Conservation (phyloP, 768 basidiomycete genomes). For the Psilocybe cyanescens region DNA sequence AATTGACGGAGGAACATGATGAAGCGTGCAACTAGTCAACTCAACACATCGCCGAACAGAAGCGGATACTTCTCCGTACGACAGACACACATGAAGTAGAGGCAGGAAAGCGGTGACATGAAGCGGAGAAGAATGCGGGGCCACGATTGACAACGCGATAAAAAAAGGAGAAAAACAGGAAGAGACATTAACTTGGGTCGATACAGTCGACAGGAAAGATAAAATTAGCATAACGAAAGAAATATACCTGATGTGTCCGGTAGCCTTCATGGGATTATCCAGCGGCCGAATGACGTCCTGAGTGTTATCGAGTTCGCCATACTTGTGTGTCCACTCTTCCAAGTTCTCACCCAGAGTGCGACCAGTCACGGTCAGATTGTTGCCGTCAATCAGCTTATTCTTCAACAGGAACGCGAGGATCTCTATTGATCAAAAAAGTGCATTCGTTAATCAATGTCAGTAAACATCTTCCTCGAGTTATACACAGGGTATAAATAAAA, state of each 20-base stretch:
- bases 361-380: slow-evolving; percentile 91
- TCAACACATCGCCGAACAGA: background rate
- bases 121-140: slow-evolving; percentile 17
- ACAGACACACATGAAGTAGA: background rate
- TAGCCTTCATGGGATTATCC: slow-evolving; percentile 84
- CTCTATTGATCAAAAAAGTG: slow-evolving; percentile 45
- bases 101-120: slow-evolving; percentile 9
- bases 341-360: slow-evolving; percentile 90
- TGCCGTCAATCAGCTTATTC: slow-evolving; percentile 87
- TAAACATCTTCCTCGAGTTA: background rate
- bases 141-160: slow-evolving; percentile 6
- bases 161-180: slow-evolving; percentile 5
- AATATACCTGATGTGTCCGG: slow-evolving; percentile 85
- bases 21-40: background rate
- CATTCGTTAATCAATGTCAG: background rate
- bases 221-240: slow-evolving; percentile 5
- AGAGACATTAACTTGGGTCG: slow-evolving; percentile 7
- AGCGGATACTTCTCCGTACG: background rate
- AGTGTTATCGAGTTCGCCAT: slow-evolving; percentile 72
- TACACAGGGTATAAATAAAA: slow-evolving; percentile 6
- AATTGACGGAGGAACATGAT: slow-evolving; percentile 2
- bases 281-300: slow-evolving; percentile 92
- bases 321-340: slow-evolving; percentile 82
- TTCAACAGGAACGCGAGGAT: slow-evolving; percentile 86
- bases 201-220: slow-evolving; percentile 1